A percentile compares a stretch with the other conserved stretches of the same genome.
phyloP scores from a whole-genome alignment of 1,139 yeast genomes.

The Kazachstania sp. region DNA sequence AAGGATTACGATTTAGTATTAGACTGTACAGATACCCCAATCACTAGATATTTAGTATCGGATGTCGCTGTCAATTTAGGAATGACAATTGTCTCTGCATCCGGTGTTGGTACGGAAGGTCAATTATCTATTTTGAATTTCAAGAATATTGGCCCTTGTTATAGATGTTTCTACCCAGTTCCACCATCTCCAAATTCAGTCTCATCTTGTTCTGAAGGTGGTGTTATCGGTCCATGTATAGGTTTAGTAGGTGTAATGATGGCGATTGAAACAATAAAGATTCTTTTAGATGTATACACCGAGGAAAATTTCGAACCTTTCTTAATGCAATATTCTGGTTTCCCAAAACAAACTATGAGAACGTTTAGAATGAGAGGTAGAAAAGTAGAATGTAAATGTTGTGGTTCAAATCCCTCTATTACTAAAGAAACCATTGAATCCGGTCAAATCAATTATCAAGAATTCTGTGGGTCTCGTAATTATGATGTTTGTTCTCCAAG shows the following conservation, averaged over 20 bases:
- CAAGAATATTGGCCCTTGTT: constrained; percentile 73
- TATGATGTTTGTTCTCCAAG: constrained; percentile 38
- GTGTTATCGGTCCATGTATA: constrained; percentile 91
- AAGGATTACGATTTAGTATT: constrained; percentile 62
- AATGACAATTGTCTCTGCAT: constrained; percentile 78
- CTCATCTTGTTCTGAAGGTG: constrained; percentile 86
- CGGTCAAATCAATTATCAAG: constrained; percentile 51
- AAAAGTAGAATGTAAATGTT: constrained; percentile 52
- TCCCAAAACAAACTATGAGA: constrained; percentile 60
- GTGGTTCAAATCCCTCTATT: constrained; percentile 46
- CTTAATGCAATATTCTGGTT: constrained; percentile 63
- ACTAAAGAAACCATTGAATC: constrained; percentile 39
- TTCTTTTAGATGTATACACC: constrained; percentile 52
- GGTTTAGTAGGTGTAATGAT: constrained; percentile 85
- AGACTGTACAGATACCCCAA: constrained; percentile 94
- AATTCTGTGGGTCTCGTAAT: constrained; percentile 62
- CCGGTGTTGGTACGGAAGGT: constrained; percentile 88
- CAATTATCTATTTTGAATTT: constrained; percentile 73
- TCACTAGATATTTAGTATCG: constrained; percentile 74
- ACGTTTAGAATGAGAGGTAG: constrained; percentile 73
- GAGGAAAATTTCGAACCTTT: constrained; percentile 54
- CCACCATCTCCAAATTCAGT: constrained; percentile 86
- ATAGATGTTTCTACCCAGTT: constrained; percentile 82
- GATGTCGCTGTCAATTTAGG: constrained; percentile 70
- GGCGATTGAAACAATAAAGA: constrained; percentile 79